Evolutionary conservation across 129 eudicot genomes (phyloP).

Genomic region (Silybum marianum): DNA sequence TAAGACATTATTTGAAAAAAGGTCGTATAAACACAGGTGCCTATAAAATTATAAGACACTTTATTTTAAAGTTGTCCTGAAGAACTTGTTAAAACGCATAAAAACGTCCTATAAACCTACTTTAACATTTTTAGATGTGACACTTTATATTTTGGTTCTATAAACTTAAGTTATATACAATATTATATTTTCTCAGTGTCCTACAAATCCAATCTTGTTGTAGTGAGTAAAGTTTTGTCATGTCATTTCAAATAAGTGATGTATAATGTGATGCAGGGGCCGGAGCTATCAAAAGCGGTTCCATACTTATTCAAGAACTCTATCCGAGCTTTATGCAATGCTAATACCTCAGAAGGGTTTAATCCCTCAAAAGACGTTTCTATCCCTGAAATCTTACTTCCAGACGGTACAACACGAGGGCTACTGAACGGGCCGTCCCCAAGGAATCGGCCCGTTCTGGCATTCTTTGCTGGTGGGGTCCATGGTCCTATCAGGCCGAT

Average conservation of each 20-base stretch:
- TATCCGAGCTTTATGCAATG: constrained; percentile 76
- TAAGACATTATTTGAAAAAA: too few relatives aligned
- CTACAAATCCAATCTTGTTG: too few relatives aligned
- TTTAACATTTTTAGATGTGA: too few relatives aligned
- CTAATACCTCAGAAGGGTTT: constrained; percentile 76
- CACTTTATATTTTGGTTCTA: too few relatives aligned
- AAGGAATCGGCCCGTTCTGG: constrained; percentile 53
- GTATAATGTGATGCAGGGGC: constrained; percentile 52
- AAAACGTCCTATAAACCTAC: too few relatives aligned
- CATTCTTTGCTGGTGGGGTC: constrained; percentile 79
- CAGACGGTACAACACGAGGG: constrained; percentile 45
- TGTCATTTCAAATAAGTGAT: neutral
- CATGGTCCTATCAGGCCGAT: constrained; percentile 77
- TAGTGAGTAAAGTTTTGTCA: neutral
- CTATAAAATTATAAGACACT: too few relatives aligned
- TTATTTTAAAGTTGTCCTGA: too few relatives aligned
- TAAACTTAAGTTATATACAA: too few relatives aligned
- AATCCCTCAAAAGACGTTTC: constrained; percentile 65
- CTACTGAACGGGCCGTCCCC: constrained; percentile 62
- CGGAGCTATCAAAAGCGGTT: constrained; percentile 54
- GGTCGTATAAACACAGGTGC: too few relatives aligned
- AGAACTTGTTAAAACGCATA: too few relatives aligned
- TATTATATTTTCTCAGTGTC: too few relatives aligned
- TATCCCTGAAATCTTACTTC: constrained; percentile 74
- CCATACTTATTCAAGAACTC: constrained; percentile 57